phyloP scores from a whole-genome alignment of 2,329 filamentous ascomycete genomes.

The Fusarium secorum region DNA sequence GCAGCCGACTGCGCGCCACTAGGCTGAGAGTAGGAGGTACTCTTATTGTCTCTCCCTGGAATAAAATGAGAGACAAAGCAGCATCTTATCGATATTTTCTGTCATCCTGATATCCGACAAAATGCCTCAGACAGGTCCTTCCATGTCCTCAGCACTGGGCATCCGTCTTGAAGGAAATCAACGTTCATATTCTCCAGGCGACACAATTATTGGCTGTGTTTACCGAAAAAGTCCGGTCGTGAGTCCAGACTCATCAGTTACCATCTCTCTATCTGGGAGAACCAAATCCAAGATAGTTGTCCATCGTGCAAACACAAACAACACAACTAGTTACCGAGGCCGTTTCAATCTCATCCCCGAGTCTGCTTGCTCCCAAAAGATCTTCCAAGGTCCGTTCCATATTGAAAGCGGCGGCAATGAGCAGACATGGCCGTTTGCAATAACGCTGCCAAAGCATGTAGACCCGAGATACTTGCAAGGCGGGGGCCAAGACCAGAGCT shows the following conservation, averaged over 20 bases:
- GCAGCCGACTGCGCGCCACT: not conserved
- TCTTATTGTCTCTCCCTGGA: not conserved
- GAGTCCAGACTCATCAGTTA: constrained; percentile 34
- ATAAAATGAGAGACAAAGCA: not conserved
- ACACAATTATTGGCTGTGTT: constrained; percentile 42
- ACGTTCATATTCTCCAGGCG: constrained; percentile 32
- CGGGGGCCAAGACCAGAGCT: not conserved
- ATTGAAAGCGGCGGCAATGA: constrained; percentile 20
- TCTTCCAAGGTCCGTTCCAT: constrained; percentile 42
- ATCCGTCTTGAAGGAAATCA: constrained; percentile 18
- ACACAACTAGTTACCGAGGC: not conserved
- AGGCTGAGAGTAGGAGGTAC: not conserved
- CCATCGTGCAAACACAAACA: constrained; percentile 4
- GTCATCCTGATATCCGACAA: not conserved
- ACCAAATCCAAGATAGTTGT: constrained; percentile 39
- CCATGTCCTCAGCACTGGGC: not conserved
- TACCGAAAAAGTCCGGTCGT: constrained; percentile 35
- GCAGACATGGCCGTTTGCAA: constrained; percentile 43
- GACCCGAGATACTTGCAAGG: not conserved
- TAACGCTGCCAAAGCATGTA: constrained; percentile 40
- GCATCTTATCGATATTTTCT: not conserved
- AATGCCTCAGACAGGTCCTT: constrained; percentile 5
- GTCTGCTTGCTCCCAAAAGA: not conserved
- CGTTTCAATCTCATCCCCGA: constrained; percentile 31
- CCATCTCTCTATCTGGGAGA: constrained; percentile 38